Base-by-base conservation (phyloP, 371 early-diverging fungal genomes). In the Mortierella sp. region DNA sequence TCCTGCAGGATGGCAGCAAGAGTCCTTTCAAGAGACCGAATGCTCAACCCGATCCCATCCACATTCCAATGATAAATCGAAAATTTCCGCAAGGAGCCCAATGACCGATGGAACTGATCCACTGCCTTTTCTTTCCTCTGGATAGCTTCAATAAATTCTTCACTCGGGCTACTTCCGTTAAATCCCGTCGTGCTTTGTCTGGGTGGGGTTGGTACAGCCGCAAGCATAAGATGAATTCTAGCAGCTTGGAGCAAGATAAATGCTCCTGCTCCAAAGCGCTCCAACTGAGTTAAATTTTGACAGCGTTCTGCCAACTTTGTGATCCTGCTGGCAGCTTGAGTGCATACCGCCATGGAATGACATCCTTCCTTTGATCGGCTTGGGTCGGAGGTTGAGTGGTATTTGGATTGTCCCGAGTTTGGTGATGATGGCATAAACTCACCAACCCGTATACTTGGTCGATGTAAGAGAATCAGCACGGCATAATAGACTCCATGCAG, bases 1-100 rank as follows among this genome's bases (percentile, higher is more conserved):
- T 66, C 66, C n/a, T 66, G 45, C 43, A 66, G 24, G 11, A 66
- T 66, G 30, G 58, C 58, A 3, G 66, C 66, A 9, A 66, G 39
- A 1, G 66, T 58, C 28, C 66, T 66, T 32, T 66, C 66, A 12
- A 66, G 26, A 3, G 66, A 28, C 32, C 59, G 66, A 28, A 66
- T 58, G 26, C 66, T 58, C 58, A 45, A 30, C 3, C 58, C 32
- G 16, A 66, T 58, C 0, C 57, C 66, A 45, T 58, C 66, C 14
- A 66, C 26, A 16, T 43, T 66, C 66, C 66, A 66, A 30, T 66
- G 66, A 16, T 66, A 66, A 16, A 66, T 32, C 12, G 66, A 66
- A 26, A 66, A 58, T 20, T 58, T 66, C 4, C 66, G 24, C 10
- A 66, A 37, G 24, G 58, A 66, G 6, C 66, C 66, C 18, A 66